phyloP scores from a whole-genome alignment of 129 eudicot genomes.

The Sambucus nigra region DNA sequence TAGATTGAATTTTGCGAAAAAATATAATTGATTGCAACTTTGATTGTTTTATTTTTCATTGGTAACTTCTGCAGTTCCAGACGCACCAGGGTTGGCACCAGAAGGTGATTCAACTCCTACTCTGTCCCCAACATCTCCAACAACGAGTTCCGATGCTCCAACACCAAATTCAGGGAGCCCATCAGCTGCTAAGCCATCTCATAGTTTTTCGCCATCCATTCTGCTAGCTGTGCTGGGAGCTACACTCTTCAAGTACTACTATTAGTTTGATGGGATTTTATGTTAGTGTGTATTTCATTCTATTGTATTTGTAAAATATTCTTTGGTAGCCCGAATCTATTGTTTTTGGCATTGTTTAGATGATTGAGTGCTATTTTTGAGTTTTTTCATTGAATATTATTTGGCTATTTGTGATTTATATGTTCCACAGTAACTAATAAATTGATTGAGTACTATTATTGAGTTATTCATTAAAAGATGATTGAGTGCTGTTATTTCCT shows the following conservation, averaged over 20 bases:
- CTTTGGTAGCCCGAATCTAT: conserved; percentile 7
- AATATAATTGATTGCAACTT: too few relatives aligned
- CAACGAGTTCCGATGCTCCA: too few relatives aligned
- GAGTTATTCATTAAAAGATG: too few relatives aligned
- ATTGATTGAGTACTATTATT: too few relatives aligned
- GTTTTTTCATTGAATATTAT: neutral
- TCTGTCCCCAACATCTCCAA: conserved; percentile 34
- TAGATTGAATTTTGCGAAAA: too few relatives aligned
- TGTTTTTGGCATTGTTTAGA: too few relatives aligned
- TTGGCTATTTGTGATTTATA: neutral
- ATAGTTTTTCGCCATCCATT: conserved; percentile 27
- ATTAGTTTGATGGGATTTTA: neutral
- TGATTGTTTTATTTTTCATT: too few relatives aligned
- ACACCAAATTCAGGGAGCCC: conserved; percentile 43
- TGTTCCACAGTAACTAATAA: too few relatives aligned
- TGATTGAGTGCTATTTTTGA: neutral
- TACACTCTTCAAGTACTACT: conserved; percentile 24
- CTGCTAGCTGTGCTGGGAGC: conserved; percentile 32
- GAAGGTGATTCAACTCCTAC: conserved; percentile 40
- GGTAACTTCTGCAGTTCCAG: conserved; percentile 18
- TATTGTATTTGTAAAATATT: neutral
- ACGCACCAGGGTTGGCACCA: conserved; percentile 45
- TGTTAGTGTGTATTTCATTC: conserved; percentile 2
- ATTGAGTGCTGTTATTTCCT: too few relatives aligned
- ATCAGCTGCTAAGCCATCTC: conserved; percentile 37